Evolutionary conservation across 2,329 filamentous ascomycete genomes (phyloP).

Genomic region (Monascus ruber): DNA sequence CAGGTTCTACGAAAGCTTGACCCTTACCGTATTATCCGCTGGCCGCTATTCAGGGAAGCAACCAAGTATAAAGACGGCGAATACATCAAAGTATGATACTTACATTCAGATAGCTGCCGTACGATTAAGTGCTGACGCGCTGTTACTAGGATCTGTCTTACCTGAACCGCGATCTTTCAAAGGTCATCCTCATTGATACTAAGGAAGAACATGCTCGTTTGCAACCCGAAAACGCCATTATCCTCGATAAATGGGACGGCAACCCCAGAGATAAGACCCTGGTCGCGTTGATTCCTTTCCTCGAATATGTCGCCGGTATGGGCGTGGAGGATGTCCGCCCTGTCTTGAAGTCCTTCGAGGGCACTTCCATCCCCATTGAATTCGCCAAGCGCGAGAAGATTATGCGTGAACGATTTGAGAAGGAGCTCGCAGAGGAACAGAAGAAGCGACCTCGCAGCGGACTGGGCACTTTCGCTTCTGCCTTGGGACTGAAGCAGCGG

Average conservation of each 20-base stretch:
- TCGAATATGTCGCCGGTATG: conserved; percentile 95
- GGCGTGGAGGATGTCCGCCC: conserved; percentile 77
- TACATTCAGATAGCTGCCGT: conserved; percentile 6
- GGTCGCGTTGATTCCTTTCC: conserved; percentile 83
- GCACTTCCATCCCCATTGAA: conserved; percentile 77
- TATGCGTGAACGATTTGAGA: conserved; percentile 73
- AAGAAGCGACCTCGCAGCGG: conserved; percentile 50
- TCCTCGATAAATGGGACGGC: conserved; percentile 83
- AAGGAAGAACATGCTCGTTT: conserved; percentile 68
- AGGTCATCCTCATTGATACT: conserved; percentile 90
- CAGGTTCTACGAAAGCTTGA: conserved; percentile 87
- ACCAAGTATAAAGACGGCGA: conserved; percentile 93
- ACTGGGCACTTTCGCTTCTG: conserved; percentile 56
- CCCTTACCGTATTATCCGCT: conserved; percentile 88
- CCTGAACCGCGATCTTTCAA: conserved; percentile 88
- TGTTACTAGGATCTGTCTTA: conserved; percentile 74
- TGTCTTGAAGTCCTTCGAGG: conserved; percentile 77
- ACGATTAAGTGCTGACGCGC: not conserved
- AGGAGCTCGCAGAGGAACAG: conserved; percentile 59
- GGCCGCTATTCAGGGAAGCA: conserved; percentile 91
- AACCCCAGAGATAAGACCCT: conserved; percentile 73
- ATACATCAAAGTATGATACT: conserved; percentile 71
- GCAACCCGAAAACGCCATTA: conserved; percentile 93
- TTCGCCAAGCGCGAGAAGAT: conserved; percentile 81
- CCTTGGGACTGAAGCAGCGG: conserved; percentile 66